Evolutionary conservation across 192 early-diverging fungal genomes (phyloP).

Genomic region (Coemansia brasiliensis): DNA sequence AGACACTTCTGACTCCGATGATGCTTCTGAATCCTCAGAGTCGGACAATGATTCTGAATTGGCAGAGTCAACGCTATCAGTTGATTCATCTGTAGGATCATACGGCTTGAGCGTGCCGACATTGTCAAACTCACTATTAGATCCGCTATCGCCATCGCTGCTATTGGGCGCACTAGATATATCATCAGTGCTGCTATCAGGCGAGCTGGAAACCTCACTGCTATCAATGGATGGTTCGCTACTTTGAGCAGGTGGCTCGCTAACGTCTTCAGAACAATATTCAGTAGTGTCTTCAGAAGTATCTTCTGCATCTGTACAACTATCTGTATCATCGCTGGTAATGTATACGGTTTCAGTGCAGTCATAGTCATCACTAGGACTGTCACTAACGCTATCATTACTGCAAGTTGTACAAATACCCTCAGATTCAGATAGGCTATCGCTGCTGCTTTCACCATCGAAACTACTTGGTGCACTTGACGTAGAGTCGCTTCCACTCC

Average conservation of each 20-base stretch:
- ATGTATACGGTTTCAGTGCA: conserved; percentile 9
- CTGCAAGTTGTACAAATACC: neutral
- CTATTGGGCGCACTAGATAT: neutral
- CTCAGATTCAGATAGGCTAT: neutral
- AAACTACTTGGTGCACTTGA: conserved; percentile 5
- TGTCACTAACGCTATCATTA: neutral
- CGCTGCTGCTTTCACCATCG: neutral
- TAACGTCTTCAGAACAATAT: too few species aligned
- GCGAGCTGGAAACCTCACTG: neutral
- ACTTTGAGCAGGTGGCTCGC: too few species aligned
- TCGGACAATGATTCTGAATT: neutral
- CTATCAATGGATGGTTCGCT: neutral
- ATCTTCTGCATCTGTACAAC: neutral
- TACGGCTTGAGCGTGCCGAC: neutral
- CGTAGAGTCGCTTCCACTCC: neutral
- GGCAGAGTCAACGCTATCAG: neutral
- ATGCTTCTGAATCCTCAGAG: neutral
- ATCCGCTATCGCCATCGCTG: neutral
- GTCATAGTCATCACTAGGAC: neutral
- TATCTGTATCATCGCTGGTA: neutral
- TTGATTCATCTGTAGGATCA: neutral
- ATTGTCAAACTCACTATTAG: neutral
- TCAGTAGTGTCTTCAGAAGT: too few species aligned
- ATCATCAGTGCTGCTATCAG: too few species aligned
- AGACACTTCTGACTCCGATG: neutral